phyloP scores from a whole-genome alignment of 257 asterid genomes.

The Orobanche coerulescens region DNA sequence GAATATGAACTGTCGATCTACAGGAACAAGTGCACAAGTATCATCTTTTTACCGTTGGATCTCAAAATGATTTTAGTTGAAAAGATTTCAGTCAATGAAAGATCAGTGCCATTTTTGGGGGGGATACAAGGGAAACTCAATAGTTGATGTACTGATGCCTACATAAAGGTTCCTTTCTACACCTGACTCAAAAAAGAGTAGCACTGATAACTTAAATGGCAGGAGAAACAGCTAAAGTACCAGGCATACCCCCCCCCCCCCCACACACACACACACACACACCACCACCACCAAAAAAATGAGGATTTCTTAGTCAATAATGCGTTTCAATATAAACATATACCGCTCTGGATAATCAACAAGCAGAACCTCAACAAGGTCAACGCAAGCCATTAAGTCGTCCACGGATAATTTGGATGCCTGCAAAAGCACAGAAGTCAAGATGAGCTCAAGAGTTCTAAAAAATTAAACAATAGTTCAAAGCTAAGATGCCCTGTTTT shows the following conservation, averaged over 20 bases:
- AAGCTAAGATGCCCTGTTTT: neutral
- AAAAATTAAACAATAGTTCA: neutral
- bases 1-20: neutral
- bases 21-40: neutral
- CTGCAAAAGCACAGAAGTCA: constrained; percentile 41
- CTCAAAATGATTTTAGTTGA: neutral
- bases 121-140: neutral
- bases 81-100: neutral
- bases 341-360: constrained; percentile 81
- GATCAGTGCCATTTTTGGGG: neutral
- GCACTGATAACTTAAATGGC: neutral
- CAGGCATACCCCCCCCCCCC: no score
- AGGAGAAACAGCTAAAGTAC: constrained; percentile 1
- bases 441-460: constrained; percentile 11
- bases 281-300: neutral
- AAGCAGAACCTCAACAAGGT: constrained; percentile 81
- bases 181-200: neutral
- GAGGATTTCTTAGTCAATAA: neutral
- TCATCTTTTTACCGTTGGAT: neutral
- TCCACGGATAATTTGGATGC: constrained; percentile 74
- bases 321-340: constrained; percentile 10
- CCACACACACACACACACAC: no score
- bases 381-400: constrained; percentile 72
- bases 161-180: neutral
- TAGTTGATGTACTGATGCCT: neutral